Base-by-base conservation (phyloP, 371 early-diverging fungal genomes). In the Apophysomyces variabilis region DNA sequence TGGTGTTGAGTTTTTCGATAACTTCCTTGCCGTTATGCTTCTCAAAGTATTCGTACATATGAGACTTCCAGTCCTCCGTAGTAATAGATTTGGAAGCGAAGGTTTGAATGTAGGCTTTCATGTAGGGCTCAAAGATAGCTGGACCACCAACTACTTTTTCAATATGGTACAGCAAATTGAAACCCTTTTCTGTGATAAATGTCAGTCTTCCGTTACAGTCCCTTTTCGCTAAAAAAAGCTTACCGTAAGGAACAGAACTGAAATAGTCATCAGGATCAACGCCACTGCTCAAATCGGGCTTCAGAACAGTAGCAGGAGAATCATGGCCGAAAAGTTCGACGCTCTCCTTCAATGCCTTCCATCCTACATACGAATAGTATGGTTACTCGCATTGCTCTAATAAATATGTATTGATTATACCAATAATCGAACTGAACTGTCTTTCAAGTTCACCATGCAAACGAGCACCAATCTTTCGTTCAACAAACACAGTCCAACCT, bases 251-350 rank as follows among this genome's bases (percentile, higher is more conserved):
- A 39, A 98, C 87, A 5, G 88, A 84, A 12, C 93, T 94, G 72
- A 95, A 96, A 43, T 91, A 92, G 70, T 97, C 98, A 79, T 99
- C 99, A 38, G 98, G 99, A 74, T 98, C 96, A 66, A 91, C 83
- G 37, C 88, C 91, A 21, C 78, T 74, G 61, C 85, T 79, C 50
- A 97, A 82, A 60, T 92, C 84, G 41, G 93, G 94, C 64, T 86
- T 85, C 36, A 99, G 80, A 8, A 87, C 85, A 3, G 97, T 95
- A 56, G 92, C 90, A 18, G 88, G 90, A 59, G 88, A 89, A 62
- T 87, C 84, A 61, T 77, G 66, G 38, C 95, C 94, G 68, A 90
- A 94, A 56, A 90, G 87, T 32, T 91, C 88, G 41, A 97, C 88
- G 67, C 87, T 87, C 70, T 93, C 92, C 57, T 85, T 70, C 66